Percentiles rank a stretch among this genome's conserved stretches.
These are phyloP conservation scores for Tremella fuciformis DNA, from an alignment of 768 basidiomycete genomes.

Conservation along the genomic window DNA sequence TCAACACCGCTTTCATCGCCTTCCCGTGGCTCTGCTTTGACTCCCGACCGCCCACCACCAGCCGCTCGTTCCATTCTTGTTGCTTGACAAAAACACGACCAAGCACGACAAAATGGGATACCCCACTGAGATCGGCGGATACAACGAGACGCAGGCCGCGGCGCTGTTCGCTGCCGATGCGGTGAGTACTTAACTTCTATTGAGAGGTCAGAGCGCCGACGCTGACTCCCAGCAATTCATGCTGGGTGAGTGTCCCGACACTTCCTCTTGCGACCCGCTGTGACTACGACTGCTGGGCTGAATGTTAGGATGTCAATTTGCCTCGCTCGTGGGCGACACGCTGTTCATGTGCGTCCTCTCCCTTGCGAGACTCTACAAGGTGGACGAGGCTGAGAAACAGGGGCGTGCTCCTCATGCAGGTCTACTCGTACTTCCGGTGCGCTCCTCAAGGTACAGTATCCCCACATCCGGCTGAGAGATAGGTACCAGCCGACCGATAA, in stretches of 20 bases:
- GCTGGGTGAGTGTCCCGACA: constrained; percentile 14
- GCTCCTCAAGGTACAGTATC: too few relatives aligned
- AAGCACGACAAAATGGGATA: too few relatives aligned
- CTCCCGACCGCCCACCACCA: not conserved
- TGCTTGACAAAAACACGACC: too few relatives aligned
- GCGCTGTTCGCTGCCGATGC: constrained; percentile 18
- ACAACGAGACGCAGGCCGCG: constrained; percentile 17
- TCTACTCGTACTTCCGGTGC: constrained; percentile 26
- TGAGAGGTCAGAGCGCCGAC: not conserved
- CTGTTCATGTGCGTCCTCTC: constrained; percentile 16
- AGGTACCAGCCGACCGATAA: constrained; percentile 27
- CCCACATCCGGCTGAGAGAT: not conserved
- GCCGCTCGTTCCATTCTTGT: not conserved
- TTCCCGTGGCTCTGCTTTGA: not conserved
- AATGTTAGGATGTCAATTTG: constrained; percentile 27
- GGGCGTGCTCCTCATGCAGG: constrained; percentile 30
- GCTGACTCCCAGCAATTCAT: constrained; percentile 16
- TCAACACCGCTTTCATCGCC: too few relatives aligned
- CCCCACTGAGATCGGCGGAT: constrained; percentile 15
- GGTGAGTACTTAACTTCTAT: constrained; percentile 14
- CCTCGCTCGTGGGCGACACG: constrained; percentile 28
- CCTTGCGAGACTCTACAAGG: not conserved
- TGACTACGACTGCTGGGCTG: not conserved
- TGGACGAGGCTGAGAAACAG: constrained; percentile 1
- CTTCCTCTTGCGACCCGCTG: not conserved